Evolutionary conservation across 2,329 filamentous ascomycete genomes (phyloP).

Genomic region (Claviceps spartinae): DNA sequence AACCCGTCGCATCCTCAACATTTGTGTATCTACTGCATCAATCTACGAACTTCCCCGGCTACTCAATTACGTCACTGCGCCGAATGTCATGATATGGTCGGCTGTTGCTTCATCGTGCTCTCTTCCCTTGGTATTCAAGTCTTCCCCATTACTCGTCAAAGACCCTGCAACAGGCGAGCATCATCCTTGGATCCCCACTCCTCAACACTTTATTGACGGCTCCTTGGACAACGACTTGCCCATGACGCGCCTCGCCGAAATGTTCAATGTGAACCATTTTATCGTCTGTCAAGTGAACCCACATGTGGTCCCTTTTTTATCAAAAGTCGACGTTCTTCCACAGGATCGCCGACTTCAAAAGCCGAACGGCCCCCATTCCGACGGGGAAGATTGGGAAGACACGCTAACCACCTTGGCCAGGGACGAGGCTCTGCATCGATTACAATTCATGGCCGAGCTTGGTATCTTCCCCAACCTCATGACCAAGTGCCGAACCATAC

Average conservation of each 20-base stretch:
- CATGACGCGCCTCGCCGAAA: constrained; percentile 76
- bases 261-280: constrained; percentile 98
- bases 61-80: constrained; percentile 85
- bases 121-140: constrained; percentile 73
- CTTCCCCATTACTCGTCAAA: constrained; percentile 68
- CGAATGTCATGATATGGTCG: constrained; percentile 92
- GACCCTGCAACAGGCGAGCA: constrained; percentile 67
- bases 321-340: constrained; percentile 52
- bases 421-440: constrained; percentile 65
- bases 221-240: constrained; percentile 91
- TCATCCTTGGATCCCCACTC: constrained; percentile 72
- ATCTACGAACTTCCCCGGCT: constrained; percentile 77
- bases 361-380: constrained; percentile 12
- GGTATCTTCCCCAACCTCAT: constrained; percentile 68
- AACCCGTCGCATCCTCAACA: constrained; percentile 84
- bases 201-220: constrained; percentile 82
- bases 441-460: constrained; percentile 68
- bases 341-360: constrained; percentile 18
- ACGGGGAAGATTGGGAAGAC: constrained; percentile 44
- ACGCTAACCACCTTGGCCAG: constrained; percentile 60
- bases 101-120: constrained; percentile 94
- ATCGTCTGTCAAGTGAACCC: constrained; percentile 96
- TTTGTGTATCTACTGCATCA: constrained; percentile 79
- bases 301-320: constrained; percentile 77
- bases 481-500: constrained; percentile 64